Percentiles rank a stretch among this genome's conserved stretches.
phyloP scores from a whole-genome alignment of 2,329 filamentous ascomycete genomes.

The Delphinella strobiligena region DNA sequence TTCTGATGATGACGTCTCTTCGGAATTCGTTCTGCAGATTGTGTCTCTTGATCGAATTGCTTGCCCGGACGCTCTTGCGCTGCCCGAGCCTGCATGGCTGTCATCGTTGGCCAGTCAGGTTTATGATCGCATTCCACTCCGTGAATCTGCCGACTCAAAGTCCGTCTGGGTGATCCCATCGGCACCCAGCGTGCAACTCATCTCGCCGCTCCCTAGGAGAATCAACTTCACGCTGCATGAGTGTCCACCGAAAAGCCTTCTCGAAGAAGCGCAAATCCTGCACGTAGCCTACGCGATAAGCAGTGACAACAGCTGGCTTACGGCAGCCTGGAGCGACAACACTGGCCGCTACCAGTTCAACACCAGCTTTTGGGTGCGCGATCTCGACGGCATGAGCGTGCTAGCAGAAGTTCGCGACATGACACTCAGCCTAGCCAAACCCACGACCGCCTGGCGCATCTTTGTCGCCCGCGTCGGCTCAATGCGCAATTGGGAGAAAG shows the following conservation, averaged over 20 bases:
- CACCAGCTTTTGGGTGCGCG: slow-evolving; percentile 58
- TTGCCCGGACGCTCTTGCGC: slow-evolving; percentile 48
- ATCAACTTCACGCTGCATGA: slow-evolving; percentile 64
- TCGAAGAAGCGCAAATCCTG: slow-evolving; percentile 68
- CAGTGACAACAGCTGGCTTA: slow-evolving; percentile 65
- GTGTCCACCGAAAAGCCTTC: slow-evolving; percentile 57
- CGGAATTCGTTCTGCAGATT: slow-evolving; percentile 65
- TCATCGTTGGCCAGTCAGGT: slow-evolving; percentile 57
- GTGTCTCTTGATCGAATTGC: slow-evolving; percentile 58
- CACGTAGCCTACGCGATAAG: slow-evolving; percentile 71
- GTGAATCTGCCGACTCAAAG: slow-evolving; percentile 16
- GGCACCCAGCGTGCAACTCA: slow-evolving; percentile 60
- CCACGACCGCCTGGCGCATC: slow-evolving; percentile 64
- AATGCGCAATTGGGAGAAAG: slow-evolving; percentile 9
- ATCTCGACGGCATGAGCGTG: slow-evolving; percentile 20
- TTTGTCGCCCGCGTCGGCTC: slow-evolving; percentile 58
- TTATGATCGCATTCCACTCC: slow-evolving; percentile 58
- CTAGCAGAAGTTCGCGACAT: slow-evolving; percentile 53
- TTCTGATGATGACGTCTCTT: slow-evolving; percentile 11
- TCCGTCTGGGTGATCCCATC: slow-evolving; percentile 37
- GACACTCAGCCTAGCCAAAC: slow-evolving; percentile 57
- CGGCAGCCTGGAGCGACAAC: slow-evolving; percentile 70
- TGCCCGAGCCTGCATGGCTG: slow-evolving; percentile 50
- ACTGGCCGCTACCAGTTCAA: slow-evolving; percentile 61
- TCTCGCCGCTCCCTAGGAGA: slow-evolving; percentile 54